Conservation (phyloP, 2,329 filamentous ascomycete genomes). For the Penicillium sp. region DNA sequence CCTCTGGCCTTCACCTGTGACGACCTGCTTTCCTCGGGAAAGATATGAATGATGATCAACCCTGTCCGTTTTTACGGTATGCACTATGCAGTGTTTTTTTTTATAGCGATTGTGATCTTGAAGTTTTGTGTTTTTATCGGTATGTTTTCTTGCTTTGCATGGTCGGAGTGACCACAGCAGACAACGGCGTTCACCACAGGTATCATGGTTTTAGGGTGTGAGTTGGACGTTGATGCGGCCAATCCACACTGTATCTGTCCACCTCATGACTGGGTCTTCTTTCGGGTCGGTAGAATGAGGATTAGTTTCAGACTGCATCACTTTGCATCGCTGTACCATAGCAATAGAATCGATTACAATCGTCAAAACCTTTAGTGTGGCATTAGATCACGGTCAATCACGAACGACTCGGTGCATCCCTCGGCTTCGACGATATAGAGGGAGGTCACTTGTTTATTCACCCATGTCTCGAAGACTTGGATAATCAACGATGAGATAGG, state of each 20-base stretch:
- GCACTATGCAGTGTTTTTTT: constrained; percentile 7
- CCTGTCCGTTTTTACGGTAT: constrained; percentile 5
- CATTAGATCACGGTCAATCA: too few relatives aligned
- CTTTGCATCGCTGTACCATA: constrained; percentile 22
- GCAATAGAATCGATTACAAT: constrained; percentile 12
- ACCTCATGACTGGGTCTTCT: background rate
- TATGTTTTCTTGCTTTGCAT: constrained; percentile 5
- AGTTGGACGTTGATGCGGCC: background rate
- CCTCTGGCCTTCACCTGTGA: constrained; percentile 18
- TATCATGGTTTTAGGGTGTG: background rate
- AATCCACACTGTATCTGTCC: background rate
- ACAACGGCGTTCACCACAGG: constrained; percentile 21
- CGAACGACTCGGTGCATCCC: too few relatives aligned
- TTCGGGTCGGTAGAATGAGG: constrained; percentile 3
- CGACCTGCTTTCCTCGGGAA: constrained; percentile 14
- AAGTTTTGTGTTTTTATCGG: constrained; percentile 6
- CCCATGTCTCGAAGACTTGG: too few relatives aligned
- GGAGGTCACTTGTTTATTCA: too few relatives aligned
- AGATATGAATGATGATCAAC: constrained; percentile 22
- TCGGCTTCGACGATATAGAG: too few relatives aligned
- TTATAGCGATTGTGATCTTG: constrained; percentile 12
- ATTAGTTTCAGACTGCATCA: constrained; percentile 15
- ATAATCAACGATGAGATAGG: too few relatives aligned
- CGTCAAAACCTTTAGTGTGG: background rate
- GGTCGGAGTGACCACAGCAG: constrained; percentile 5